Base-by-base conservation (phyloP, 176 grass and related monocot genomes). In the Coix lacrymajobi region DNA sequence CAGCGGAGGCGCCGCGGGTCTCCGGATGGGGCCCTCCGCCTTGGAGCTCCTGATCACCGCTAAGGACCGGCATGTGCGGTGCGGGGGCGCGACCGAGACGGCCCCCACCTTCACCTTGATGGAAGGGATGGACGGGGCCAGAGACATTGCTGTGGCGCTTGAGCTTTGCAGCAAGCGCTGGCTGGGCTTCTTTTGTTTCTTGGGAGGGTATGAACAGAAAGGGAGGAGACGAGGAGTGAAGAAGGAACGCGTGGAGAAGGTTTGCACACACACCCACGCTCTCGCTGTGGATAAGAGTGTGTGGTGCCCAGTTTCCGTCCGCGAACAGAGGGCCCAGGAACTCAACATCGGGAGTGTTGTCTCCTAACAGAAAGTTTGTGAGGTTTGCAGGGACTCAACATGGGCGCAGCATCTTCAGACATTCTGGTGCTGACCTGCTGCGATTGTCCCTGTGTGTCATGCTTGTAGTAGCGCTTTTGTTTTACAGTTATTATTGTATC, bases 1-100 rank as follows among this genome's bases (percentile, higher is more conserved):
- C 32, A 95, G 91, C 44, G 96, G 92, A 54, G 96, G 95, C 13
- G 86, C 91, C 5, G 87, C 57, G 5, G 96, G 97, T 90, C 91
- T 96, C 77, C 97, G 81, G 66, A 94, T 75, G n/a, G 97, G 97
- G 28, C 97, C 97, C 22, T 99, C 97, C 11, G 87, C 93, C 43
- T 88, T 88, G 41, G 97, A 99, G 66, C 88, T 87, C 78, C 87
- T 84, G 76, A 99, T 87, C 81, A 88, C 90, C 8, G 72, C 67
- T 31, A 90, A 82, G 3, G 85, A 66, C 66, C 83, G 48, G 82
- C 54, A 78, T 56, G 72, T 20, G 10, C 90, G 87, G 84, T 76
- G 78, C 4, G 57, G 52, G 57, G 85, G 20, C 39, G 75, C 29
- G 75, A 49, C 84, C 29, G 75, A 57, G 66, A 57, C 82, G 39